phyloP scores from a whole-genome alignment of 768 basidiomycete genomes.

The Atractiella rhizophila region DNA sequence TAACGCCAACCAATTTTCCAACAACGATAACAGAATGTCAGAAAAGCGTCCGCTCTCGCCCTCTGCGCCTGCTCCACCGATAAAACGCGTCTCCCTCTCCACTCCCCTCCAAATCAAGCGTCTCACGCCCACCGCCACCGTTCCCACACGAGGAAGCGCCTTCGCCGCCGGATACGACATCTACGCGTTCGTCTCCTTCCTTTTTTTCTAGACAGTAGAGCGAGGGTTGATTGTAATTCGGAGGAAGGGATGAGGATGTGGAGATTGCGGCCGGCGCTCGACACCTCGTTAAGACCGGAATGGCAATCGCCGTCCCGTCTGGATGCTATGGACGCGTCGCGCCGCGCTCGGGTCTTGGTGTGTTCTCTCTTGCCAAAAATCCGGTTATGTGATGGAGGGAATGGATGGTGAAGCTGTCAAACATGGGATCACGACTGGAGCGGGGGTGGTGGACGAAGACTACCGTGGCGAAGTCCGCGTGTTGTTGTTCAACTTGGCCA shows the following conservation, averaged over 20 bases:
- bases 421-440: slow-evolving; percentile 92
- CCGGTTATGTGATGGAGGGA: too few species aligned
- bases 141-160: slow-evolving; percentile 65
- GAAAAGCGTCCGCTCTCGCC: too few species aligned
- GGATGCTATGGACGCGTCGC: slow-evolving; percentile 94
- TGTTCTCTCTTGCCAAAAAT: too few species aligned
- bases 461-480: slow-evolving; percentile 80
- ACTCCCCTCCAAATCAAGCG: slow-evolving; percentile 48
- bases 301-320: slow-evolving; percentile 74
- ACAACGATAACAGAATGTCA: too few species aligned
- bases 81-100: too few species aligned
- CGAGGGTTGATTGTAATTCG: background rate
- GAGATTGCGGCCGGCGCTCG: background rate
- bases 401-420: slow-evolving; percentile 70
- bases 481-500: slow-evolving; percentile 61
- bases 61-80: too few species aligned
- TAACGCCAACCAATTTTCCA: too few species aligned
- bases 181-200: slow-evolving; percentile 38
- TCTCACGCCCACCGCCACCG: slow-evolving; percentile 49
- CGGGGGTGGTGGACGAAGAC: slow-evolving; percentile 89
- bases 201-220: too few species aligned
- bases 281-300: slow-evolving; percentile 66
- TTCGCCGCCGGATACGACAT: slow-evolving; percentile 87
- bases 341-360: slow-evolving; percentile 81
- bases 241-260: background rate